Conservation (phyloP, 441 rosid species). For the Biscutella laevigata region DNA sequence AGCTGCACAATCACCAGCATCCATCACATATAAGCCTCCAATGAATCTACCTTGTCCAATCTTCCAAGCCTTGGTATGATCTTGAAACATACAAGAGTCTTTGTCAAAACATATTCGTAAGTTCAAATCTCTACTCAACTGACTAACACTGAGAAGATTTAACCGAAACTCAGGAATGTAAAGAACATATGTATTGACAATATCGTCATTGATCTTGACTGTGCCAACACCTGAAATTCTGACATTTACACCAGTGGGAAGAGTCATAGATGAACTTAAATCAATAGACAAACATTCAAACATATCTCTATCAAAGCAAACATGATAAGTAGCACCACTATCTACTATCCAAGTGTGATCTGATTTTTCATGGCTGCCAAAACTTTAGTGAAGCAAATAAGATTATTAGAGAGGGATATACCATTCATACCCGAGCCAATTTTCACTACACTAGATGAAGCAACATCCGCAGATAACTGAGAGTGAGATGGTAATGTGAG, state of each 20-base stretch:
- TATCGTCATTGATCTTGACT: fast-evolving
- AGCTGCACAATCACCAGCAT: too few species aligned
- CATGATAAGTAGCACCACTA: neutral
- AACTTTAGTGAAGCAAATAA: neutral
- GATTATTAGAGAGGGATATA: neutral
- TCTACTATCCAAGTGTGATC: neutral
- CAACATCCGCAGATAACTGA: too few species aligned
- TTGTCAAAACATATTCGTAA: neutral
- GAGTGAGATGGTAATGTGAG: too few species aligned
- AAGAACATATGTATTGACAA: neutral
- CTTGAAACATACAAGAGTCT: neutral
- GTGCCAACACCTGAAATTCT: neutral
- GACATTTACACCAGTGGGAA: neutral
- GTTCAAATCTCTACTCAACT: neutral
- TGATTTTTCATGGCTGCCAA: too few species aligned
- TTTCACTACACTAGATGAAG: fast-evolving
- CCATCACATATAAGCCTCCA: neutral
- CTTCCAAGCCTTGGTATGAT: neutral
- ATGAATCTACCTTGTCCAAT: neutral
- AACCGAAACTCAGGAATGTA: neutral
- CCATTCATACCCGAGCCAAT: neutral
- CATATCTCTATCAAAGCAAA: neutral
- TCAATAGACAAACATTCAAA: neutral
- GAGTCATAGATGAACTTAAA: neutral
- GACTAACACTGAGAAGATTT: neutral